These are phyloP conservation scores for Cladobotryum mycophilum DNA, from an alignment of 2,329 filamentous ascomycete genomes.

Conservation along the genomic window DNA sequence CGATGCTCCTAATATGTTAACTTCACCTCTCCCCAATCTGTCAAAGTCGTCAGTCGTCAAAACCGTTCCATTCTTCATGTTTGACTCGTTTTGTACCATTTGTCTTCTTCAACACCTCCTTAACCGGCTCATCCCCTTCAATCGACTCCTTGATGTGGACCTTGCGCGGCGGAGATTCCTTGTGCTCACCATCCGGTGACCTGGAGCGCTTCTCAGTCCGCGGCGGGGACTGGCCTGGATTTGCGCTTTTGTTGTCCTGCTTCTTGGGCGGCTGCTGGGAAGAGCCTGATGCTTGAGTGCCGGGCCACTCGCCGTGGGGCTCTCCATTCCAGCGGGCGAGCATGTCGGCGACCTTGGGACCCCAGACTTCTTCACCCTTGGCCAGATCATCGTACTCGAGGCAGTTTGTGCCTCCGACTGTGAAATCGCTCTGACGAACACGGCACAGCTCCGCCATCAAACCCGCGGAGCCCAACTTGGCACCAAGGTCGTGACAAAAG, in stretches of 20 bases:
- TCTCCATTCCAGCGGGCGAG: slow-evolving; percentile 38
- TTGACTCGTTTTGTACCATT: slow-evolving; percentile 11
- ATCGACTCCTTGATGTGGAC: slow-evolving; percentile 16
- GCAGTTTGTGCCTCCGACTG: slow-evolving; percentile 62
- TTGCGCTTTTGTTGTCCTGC: slow-evolving; percentile 9
- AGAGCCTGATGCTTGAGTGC: slow-evolving; percentile 15
- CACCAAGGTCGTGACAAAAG: slow-evolving; percentile 84
- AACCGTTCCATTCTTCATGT: slow-evolving; percentile 37
- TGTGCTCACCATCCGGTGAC: slow-evolving; percentile 20
- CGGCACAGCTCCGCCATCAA: slow-evolving; percentile 82
- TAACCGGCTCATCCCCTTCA: slow-evolving; percentile 15
- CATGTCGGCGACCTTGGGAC: slow-evolving; percentile 57
- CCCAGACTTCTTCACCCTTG: slow-evolving; percentile 73
- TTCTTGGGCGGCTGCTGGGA: slow-evolving; percentile 14
- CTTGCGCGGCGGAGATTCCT: slow-evolving; percentile 26
- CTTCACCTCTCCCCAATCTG: too few species aligned
- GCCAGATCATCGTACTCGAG: slow-evolving; percentile 72
- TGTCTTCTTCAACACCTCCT: slow-evolving; percentile 6
- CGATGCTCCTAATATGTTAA: too few species aligned
- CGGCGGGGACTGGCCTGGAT: slow-evolving; percentile 7
- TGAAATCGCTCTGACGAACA: slow-evolving; percentile 75
- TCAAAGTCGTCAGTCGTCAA: slow-evolving; percentile 27
- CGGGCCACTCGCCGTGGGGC: slow-evolving; percentile 21
- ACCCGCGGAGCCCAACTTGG: slow-evolving; percentile 72
- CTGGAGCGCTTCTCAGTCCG: slow-evolving; percentile 25